Percentiles rank a stretch among this genome's conserved stretches.
These are phyloP conservation scores for Yarrowia yakushimensis DNA, from an alignment of 805 yeast genomes.

Conservation along the genomic window DNA sequence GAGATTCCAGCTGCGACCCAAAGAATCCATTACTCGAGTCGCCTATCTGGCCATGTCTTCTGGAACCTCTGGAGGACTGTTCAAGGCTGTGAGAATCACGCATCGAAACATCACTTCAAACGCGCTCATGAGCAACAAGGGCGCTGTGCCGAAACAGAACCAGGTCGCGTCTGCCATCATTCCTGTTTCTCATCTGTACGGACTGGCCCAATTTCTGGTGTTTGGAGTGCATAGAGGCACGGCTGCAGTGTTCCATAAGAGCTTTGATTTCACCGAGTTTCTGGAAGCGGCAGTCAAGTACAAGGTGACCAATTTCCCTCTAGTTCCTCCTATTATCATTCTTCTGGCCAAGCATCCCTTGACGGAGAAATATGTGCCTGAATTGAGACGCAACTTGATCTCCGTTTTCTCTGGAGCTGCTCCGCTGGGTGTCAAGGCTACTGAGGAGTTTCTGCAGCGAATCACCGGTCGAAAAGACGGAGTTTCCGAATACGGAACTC, in stretches of 20 bases:
- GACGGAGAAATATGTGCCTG: slow-evolving; percentile 42
- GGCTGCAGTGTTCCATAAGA: slow-evolving; percentile 33
- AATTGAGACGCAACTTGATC: slow-evolving; percentile 42
- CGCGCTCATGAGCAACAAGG: slow-evolving; percentile 41
- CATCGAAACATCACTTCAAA: slow-evolving; percentile 52
- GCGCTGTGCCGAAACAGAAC: slow-evolving; percentile 27
- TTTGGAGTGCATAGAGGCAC: slow-evolving; percentile 30
- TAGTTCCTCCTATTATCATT: slow-evolving; percentile 45
- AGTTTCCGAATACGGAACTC: not conserved
- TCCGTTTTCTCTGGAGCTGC: slow-evolving; percentile 48
- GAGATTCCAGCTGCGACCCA: not conserved
- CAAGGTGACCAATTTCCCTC: slow-evolving; percentile 42
- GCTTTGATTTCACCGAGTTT: slow-evolving; percentile 38
- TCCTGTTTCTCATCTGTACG: slow-evolving; percentile 38
- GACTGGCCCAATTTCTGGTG: slow-evolving; percentile 34
- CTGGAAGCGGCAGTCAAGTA: slow-evolving; percentile 34
- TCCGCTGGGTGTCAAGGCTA: slow-evolving; percentile 37
- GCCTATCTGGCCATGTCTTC: slow-evolving; percentile 38
- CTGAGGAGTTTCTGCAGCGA: not conserved
- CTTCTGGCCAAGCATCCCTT: slow-evolving; percentile 47
- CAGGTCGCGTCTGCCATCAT: slow-evolving; percentile 32
- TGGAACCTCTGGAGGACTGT: slow-evolving; percentile 54
- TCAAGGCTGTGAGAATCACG: slow-evolving; percentile 66
- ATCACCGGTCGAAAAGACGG: slow-evolving; percentile 26
- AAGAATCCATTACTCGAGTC: not conserved